Conservation (phyloP, 352 stramenopile species). For the Stephanocyclus meneghinianus region DNA sequence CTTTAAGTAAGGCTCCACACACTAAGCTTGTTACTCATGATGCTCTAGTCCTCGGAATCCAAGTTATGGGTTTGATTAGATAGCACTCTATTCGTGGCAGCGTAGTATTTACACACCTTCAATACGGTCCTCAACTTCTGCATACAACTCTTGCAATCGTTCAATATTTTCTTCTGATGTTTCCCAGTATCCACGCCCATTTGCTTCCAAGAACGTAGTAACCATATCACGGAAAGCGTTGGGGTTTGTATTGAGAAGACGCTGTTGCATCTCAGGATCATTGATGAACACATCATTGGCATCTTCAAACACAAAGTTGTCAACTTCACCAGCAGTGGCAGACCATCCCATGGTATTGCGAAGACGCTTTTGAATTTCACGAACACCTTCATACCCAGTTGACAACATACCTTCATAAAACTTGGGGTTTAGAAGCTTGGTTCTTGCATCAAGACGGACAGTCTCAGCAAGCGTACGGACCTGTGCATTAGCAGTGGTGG, state of each 20-base stretch:
- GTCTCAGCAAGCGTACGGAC: constrained; percentile 86
- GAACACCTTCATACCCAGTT: constrained; percentile 86
- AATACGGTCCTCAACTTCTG: constrained; percentile 87
- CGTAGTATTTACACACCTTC: constrained; percentile 83
- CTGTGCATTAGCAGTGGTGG: constrained; percentile 87
- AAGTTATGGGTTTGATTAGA: constrained; percentile 19
- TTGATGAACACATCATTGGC: constrained; percentile 88
- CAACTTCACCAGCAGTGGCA: constrained; percentile 86
- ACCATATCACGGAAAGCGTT: constrained; percentile 89
- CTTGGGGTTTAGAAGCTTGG: constrained; percentile 88
- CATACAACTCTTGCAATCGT: constrained; percentile 86
- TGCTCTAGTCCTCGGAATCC: constrained; percentile 48
- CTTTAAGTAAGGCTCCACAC: constrained; percentile 26
- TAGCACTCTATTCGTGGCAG: constrained; percentile 27
- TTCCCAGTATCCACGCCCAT: constrained; percentile 88
- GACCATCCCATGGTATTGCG: constrained; percentile 89
- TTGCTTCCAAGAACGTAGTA: constrained; percentile 87
- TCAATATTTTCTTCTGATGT: constrained; percentile 87
- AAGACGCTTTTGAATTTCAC: constrained; percentile 88
- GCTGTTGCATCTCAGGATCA: constrained; percentile 85
- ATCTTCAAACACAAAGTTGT: constrained; percentile 90
- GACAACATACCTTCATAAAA: constrained; percentile 89
- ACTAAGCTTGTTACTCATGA: constrained; percentile 32
- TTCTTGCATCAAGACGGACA: constrained; percentile 86
- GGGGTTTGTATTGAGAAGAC: constrained; percentile 86